Base-by-base conservation (phyloP, 108 stramenopile species). In the Licmophora abbreviata region DNA sequence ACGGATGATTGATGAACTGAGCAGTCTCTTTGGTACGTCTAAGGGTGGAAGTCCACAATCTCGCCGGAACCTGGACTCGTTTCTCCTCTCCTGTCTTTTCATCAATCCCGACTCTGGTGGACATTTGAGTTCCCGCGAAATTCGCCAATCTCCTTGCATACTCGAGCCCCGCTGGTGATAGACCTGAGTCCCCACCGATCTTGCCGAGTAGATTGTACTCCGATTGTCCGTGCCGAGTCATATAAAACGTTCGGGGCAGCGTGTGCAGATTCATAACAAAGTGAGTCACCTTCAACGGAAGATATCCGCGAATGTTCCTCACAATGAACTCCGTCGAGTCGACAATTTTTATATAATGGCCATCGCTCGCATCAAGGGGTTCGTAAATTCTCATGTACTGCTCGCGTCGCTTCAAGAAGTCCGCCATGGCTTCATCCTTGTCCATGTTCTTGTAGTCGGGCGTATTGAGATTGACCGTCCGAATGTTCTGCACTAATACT, bases 141-240 rank as follows among this genome's bases (percentile, higher is more conserved):
- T 70, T 63, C 6, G 88, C 95, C 41, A 99, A 70, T 47, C 85
- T 81, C 23, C 76, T 63, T 6, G 95, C 93, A 74, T 97, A 99
- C 54, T 93, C 79, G 29, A 68, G 36, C 7, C 97, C 97, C 11
- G 70, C 77, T 12, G 73, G 74, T 2, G 86, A 83, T 20, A 98
- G 72, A 25, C 87, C 83, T 15, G 91, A 76, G 88, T 99, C 96
- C 9, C 99, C 99, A 38, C 99, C 99, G 56, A 99, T 99, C 55
- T 94, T 94, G 1, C 95, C 96, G 40, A 91, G 63, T 49, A 94
- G 63, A 56, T 99, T 99, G 82, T 96, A 99, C 57, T 94, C 81
- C 12, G 88, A 93, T 70, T 99, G 96, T 28, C 99, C 99, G 69
- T 99, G 99, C 15, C 99, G 85, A 6, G 93, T 94, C 59, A 99